These are phyloP conservation scores for Oryza longistaminata DNA, from an alignment of 176 grass and related monocot genomes.

Conservation along the genomic window DNA sequence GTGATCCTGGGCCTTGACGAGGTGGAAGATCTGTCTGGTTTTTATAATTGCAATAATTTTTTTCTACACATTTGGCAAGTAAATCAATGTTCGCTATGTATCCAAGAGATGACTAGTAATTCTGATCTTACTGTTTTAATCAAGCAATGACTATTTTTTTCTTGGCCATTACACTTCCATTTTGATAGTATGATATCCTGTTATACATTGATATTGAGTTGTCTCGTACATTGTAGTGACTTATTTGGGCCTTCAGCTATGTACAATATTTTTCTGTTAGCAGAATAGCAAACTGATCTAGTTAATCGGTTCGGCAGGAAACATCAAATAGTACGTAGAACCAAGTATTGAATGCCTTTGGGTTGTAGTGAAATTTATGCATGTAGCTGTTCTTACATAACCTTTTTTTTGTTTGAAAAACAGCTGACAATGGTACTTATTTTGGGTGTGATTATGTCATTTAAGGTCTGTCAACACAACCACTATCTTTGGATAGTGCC, in stretches of 20 bases:
- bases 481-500: background rate
- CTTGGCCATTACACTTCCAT: background rate
- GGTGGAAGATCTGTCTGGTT: background rate
- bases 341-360: background rate
- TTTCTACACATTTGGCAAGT: background rate
- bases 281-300: background rate
- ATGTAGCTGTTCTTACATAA: constrained; percentile 6
- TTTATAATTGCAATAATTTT: background rate
- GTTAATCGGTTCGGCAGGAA: background rate
- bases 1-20: background rate
- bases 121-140: background rate
- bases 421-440: background rate
- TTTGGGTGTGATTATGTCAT: constrained; percentile 13
- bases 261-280: background rate
- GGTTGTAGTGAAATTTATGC: constrained; percentile 3
- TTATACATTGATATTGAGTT: constrained; percentile 13
- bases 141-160: background rate
- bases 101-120: background rate
- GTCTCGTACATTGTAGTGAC: constrained; percentile 7
- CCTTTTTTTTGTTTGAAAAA: background rate
- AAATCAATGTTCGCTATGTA: constrained; percentile 5
- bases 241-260: constrained; percentile 14
- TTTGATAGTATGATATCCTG: background rate
- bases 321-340: background rate
- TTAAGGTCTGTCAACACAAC: background rate